phyloP scores from a whole-genome alignment of 1,284 basidiomycete genomes.

The Calocybe gambosa region DNA sequence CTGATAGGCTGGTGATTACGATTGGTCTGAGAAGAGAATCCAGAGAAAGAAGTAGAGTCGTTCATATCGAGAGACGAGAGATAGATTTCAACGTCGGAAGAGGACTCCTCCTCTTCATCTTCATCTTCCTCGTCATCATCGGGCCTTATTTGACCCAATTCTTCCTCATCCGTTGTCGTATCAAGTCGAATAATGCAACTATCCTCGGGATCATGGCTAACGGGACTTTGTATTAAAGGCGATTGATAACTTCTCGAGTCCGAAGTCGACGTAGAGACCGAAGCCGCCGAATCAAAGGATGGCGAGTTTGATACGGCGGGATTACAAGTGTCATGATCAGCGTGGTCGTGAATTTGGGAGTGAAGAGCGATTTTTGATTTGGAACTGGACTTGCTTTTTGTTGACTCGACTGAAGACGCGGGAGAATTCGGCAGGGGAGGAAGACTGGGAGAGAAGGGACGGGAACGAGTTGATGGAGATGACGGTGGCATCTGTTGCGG shows the following conservation, averaged over 20 bases:
- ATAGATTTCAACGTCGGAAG: constrained; percentile 29
- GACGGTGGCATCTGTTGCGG: constrained; percentile 7
- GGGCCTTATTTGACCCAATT: no score
- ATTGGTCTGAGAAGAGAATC: not conserved
- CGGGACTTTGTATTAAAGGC: not conserved
- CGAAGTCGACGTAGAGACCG: not conserved
- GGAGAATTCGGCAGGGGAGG: constrained; percentile 16
- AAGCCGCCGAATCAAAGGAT: no score
- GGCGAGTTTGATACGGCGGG: no score
- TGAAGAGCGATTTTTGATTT: constrained; percentile 2
- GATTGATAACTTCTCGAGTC: no score
- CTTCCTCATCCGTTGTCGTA: constrained; percentile 4
- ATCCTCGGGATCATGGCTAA: not conserved
- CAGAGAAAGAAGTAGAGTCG: constrained; percentile 14
- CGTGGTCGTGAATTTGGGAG: not conserved
- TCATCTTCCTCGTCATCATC: constrained; percentile 3
- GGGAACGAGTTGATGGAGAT: constrained; percentile 6
- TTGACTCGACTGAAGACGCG: constrained; percentile 2
- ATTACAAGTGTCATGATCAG: no score
- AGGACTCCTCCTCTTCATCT: constrained; percentile 22
- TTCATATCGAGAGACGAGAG: constrained; percentile 24
- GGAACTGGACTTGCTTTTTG: not conserved
- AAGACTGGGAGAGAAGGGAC: constrained; percentile 12
- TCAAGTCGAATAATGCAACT: constrained; percentile 4
- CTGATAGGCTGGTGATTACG: constrained; percentile 1